Evolutionary conservation across 2,329 filamentous ascomycete species (phyloP).

Genomic region (Alternaria triticimaculans): DNA sequence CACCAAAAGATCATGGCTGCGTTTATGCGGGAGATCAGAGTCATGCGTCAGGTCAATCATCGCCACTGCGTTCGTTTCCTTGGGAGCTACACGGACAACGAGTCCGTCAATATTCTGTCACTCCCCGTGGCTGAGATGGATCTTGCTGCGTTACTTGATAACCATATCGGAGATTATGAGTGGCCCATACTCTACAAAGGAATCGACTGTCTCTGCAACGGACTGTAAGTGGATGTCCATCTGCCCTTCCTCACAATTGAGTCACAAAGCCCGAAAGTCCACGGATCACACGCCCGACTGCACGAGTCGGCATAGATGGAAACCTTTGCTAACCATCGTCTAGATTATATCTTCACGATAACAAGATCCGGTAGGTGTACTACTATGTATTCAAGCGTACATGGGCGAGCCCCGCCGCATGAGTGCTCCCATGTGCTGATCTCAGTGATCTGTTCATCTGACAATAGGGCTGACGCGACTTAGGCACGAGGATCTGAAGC

Average conservation of each 20-base stretch:
- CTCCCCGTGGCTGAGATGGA: background rate
- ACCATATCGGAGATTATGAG: background rate
- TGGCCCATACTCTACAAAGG: background rate
- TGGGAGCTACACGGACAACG: background rate
- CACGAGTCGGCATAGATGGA: rapidly evolving
- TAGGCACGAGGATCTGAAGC: background rate
- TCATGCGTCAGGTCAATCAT: background rate
- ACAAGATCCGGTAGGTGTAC: background rate
- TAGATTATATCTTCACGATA: background rate
- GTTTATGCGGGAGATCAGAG: background rate
- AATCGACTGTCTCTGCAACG: background rate
- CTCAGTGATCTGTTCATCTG: no score
- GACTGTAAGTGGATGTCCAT: background rate
- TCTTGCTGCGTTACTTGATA: background rate
- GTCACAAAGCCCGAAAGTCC: no score
- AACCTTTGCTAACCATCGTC: background rate
- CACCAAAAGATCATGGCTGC: background rate
- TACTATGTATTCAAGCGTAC: no score
- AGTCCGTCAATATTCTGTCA: background rate
- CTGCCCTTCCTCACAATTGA: no score
- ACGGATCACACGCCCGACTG: no score
- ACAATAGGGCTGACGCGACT: background rate
- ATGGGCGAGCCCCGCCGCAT: background rate
- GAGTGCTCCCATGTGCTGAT: rapidly evolving
- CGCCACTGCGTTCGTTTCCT: background rate